Conservation (phyloP, 805 yeast species). For the Grigorovia transvaalensis region DNA sequence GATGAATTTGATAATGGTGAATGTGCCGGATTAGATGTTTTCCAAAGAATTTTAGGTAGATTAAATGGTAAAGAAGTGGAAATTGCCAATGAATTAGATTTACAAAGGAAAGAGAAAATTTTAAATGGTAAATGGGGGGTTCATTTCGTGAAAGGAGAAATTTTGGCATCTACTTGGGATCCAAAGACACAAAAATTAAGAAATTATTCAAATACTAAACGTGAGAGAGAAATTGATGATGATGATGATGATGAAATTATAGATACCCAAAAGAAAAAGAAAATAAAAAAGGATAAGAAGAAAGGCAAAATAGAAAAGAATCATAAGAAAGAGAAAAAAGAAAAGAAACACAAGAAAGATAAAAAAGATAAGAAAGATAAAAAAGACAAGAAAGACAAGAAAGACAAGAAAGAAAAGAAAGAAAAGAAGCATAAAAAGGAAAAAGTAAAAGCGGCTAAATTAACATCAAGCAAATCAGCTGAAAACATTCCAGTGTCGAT, state of each 20-base stretch:
- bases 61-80: slow-evolving; percentile 76
- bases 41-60: slow-evolving; percentile 81
- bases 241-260: slow-evolving; percentile 15
- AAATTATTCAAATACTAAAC: slow-evolving; percentile 19
- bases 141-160: slow-evolving; percentile 77
- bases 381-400: slow-evolving; percentile 23
- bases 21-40: slow-evolving; percentile 84
- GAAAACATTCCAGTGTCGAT: slow-evolving; percentile 26
- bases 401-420: slow-evolving; percentile 24
- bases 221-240: slow-evolving; percentile 25
- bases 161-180: slow-evolving; percentile 77
- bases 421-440: slow-evolving; percentile 23
- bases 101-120: slow-evolving; percentile 56
- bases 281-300: slow-evolving; percentile 21
- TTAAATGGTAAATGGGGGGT: slow-evolving; percentile 85
- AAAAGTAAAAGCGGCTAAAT: slow-evolving; percentile 20
- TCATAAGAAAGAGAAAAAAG: slow-evolving; percentile 21
- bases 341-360: slow-evolving; percentile 25
- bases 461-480: slow-evolving; percentile 17
- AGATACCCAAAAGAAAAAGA: slow-evolving; percentile 15
- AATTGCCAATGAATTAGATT: slow-evolving; percentile 53
- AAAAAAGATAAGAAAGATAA: slow-evolving; percentile 24
- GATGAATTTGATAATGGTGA: slow-evolving; percentile 75
- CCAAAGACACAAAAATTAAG: slow-evolving; percentile 36
- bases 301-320: slow-evolving; percentile 26